Evolutionary conservation across 2,329 filamentous ascomycete genomes (phyloP).

Genomic region (Paecilomyces variotii): DNA sequence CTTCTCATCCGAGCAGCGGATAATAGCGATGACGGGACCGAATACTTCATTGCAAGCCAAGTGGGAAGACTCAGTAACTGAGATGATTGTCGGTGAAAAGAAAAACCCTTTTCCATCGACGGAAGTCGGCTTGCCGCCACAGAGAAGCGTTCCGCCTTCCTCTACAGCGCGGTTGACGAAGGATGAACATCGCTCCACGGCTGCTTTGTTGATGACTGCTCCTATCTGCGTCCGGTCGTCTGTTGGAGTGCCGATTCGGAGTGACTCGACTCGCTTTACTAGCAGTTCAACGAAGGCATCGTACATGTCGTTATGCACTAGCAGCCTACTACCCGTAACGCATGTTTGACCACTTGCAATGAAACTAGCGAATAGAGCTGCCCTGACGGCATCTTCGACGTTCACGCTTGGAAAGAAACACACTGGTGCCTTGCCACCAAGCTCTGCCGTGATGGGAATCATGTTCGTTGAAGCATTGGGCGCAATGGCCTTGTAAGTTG

Average conservation of each 20-base stretch:
- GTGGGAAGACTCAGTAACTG: conserved; percentile 18
- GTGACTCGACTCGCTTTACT: conserved; percentile 41
- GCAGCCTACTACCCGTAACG: conserved; percentile 47
- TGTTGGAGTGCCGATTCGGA: conserved; percentile 50
- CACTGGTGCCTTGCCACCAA: conserved; percentile 19
- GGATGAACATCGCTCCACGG: conserved; percentile 35
- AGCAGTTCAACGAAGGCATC: conserved; percentile 33
- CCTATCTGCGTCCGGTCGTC: conserved; percentile 57
- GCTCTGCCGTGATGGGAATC: conserved; percentile 16
- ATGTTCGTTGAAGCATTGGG: conserved; percentile 9
- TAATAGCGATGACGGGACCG: conserved; percentile 44
- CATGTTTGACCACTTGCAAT: conserved; percentile 51
- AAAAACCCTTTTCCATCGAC: conserved; percentile 48
- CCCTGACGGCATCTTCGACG: conserved; percentile 13
- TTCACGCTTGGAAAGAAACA: conserved; percentile 16
- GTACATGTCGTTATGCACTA: conserved; percentile 42
- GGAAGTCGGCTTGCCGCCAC: conserved; percentile 43
- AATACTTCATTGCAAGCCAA: conserved; percentile 40
- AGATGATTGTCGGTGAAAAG: conserved; percentile 41
- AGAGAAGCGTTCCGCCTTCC: conserved; percentile 35
- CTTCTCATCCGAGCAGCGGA: conserved; percentile 40
- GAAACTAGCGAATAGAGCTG: conserved; percentile 35
- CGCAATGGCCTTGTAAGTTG: conserved; percentile 16
- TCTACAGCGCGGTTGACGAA: conserved; percentile 30
- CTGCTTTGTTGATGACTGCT: conserved; percentile 46